A percentile compares a stretch with the other conserved stretches of the same genome.
phyloP scores from a whole-genome alignment of 1,284 basidiomycete species.

The Microbotryomycetes sp. region DNA sequence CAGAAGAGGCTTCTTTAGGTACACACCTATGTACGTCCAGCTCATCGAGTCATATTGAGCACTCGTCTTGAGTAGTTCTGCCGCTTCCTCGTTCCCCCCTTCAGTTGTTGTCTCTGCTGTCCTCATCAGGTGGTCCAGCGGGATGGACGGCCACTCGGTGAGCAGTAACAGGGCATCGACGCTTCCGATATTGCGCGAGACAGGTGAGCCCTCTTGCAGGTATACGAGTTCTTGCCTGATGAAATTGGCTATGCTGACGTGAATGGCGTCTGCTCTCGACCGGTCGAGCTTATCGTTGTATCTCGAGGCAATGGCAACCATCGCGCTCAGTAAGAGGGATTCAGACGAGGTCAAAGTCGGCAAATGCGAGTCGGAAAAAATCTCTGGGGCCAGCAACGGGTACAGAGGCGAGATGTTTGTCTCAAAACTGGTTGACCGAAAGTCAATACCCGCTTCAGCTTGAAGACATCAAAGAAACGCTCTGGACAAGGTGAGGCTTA shows the following conservation, averaged over 20 bases:
- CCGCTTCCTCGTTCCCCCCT: conserved; percentile 7
- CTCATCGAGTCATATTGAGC: conserved; percentile 26
- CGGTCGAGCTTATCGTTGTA: conserved; percentile 17
- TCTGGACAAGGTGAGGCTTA: conserved; percentile 1
- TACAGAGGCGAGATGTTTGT: conserved; percentile 24
- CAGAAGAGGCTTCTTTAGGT: too few relatives aligned
- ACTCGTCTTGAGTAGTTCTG: conserved; percentile 12
- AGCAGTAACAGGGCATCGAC: conserved; percentile 28
- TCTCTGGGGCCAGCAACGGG: conserved; percentile 23
- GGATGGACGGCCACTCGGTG: conserved; percentile 25
- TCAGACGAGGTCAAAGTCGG: conserved; percentile 18
- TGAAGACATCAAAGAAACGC: neutral
- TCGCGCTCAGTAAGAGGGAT: conserved; percentile 24
- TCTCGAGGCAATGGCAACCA: conserved; percentile 26
- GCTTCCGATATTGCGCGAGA: conserved; percentile 20
- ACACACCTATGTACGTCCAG: conserved; percentile 25
- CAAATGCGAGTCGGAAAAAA: conserved; percentile 21
- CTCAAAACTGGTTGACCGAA: conserved; percentile 13
- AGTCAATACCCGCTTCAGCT: neutral
- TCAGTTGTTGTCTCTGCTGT: neutral
- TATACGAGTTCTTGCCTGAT: conserved; percentile 17
- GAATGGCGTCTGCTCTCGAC: conserved; percentile 13
- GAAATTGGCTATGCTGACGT: conserved; percentile 17
- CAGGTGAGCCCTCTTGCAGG: conserved; percentile 17
- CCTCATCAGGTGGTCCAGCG: conserved; percentile 2